Evolutionary conservation across 768 basidiomycete genomes (phyloP), one percentile per base, ranked within the genome.

Genomic region (Russula vinacea): DNA sequence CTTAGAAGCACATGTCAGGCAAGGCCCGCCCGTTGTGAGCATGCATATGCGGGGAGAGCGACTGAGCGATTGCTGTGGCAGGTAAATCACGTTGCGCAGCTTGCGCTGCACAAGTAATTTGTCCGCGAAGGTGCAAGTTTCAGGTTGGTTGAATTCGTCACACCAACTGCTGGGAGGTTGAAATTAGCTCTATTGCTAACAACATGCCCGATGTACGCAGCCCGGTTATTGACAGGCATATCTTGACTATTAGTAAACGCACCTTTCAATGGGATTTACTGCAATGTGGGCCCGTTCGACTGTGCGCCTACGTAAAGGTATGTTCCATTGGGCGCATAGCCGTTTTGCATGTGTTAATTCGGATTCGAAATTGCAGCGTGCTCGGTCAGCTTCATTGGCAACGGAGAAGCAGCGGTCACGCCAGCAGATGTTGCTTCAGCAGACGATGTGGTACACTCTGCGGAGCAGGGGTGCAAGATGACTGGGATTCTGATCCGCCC

Each of bases 231-330:
- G 37, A 65, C 52, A 45, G 67, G 22, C 70, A 69, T 57, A 64
- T 72, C 68, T 42, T 69, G 68, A 37, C 70, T 70, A 50, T 71
- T 71, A 1, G 73, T 81, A 62, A 86, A 81, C 4, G 81, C 83
- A 10, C 81, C 74, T 73, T 87, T 86, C 60, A 76, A 80, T 71
- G 86, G 84, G 72, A 87, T 76, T 69, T 87, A 85, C 64, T 88
- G 87, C 22, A 76, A 62, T 39, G 78, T 83, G 52, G 87, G 71
- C 2, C 76, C 76, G 50, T 76, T 77, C 52, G 76, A 78, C 56
- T 75, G 70, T 62, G 68, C 58, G 14, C 76, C 70, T 50, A 69
- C 72, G 64, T 66, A 76, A 74, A 74, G 74, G 70, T 70, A 74
- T 9, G 64, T 71, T 7, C 74, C 68, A 55, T 74, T 78, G 14